Conservation (phyloP, 306 rosid genomes). For the Oemleria cerasiformis region DNA sequence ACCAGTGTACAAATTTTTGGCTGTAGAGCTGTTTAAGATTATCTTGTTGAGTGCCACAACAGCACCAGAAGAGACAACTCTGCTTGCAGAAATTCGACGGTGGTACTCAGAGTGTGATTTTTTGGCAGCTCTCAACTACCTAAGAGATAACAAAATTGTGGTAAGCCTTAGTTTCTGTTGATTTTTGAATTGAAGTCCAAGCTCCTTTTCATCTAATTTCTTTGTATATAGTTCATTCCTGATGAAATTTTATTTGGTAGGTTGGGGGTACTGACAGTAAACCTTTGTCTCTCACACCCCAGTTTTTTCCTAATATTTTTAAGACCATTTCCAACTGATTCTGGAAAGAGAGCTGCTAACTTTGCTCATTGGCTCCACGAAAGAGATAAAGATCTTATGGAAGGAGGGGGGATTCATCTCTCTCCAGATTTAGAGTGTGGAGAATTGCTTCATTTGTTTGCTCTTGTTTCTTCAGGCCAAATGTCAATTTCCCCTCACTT, state of each 20-base stretch:
- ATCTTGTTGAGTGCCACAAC: neutral
- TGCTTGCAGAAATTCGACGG: neutral
- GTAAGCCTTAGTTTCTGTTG: neutral
- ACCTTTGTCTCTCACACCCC: conserved; percentile 70
- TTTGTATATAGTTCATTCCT: conserved; percentile 5
- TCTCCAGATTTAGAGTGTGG: conserved; percentile 73
- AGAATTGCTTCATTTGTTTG: conserved; percentile 71
- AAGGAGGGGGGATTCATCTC: conserved; percentile 50
- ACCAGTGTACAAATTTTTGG: neutral
- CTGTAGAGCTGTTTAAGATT: neutral
- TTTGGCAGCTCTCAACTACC: neutral
- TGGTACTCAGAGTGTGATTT: neutral
- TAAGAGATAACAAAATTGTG: conserved; percentile 4
- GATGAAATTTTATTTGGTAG: conserved; percentile 43
- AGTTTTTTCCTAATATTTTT: conserved; percentile 57
- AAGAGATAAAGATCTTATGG: conserved; percentile 52
- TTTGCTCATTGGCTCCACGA: conserved; percentile 64
- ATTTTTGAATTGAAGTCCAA: neutral
- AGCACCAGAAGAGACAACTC: neutral
- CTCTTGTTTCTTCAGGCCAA: conserved; percentile 69
- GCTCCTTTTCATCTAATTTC: neutral
- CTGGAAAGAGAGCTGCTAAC: conserved; percentile 67
- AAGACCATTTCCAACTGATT: conserved; percentile 66
- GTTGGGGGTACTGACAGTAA: conserved; percentile 59
- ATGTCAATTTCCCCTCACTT: conserved; percentile 62